Conservation (phyloP, 257 asterid species). For the Fraxinus excelsior region DNA sequence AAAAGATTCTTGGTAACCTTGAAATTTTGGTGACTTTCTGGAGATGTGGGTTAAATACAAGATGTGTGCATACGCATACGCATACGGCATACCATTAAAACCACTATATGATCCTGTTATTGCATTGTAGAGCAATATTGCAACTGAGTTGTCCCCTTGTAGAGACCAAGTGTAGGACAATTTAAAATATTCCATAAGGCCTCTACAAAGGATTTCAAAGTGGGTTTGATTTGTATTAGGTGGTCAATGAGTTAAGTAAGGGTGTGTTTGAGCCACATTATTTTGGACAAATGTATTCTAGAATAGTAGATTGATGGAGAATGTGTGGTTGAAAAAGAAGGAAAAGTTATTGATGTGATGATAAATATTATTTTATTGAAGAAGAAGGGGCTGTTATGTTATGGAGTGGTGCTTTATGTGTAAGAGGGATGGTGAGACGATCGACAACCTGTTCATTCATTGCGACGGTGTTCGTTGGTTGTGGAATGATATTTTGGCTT, state of each 20-base stretch:
- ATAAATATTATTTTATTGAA: too few relatives aligned
- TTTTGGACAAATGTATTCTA: too few relatives aligned
- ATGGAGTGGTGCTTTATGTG: too few relatives aligned
- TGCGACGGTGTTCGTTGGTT: too few relatives aligned
- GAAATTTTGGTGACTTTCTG: background rate
- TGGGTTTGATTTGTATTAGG: background rate
- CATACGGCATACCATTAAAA: background rate
- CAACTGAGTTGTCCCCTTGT: background rate
- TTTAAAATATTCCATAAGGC: background rate
- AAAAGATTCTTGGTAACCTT: conserved; percentile 10
- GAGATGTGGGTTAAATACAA: conserved; percentile 11
- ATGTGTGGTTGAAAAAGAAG: too few relatives aligned
- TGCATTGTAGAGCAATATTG: conserved; percentile 2
- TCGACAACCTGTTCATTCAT: too few relatives aligned
- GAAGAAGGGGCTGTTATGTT: too few relatives aligned
- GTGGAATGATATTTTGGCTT: too few relatives aligned
- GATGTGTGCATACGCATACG: background rate
- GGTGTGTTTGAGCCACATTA: too few relatives aligned
- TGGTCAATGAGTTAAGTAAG: background rate
- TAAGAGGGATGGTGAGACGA: too few relatives aligned
- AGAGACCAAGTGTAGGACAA: background rate
- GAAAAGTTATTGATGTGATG: too few relatives aligned
- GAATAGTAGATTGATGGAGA: too few relatives aligned
- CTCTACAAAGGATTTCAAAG: background rate
- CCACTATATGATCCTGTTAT: conserved; percentile 2